These are phyloP conservation scores for Fusarium devonianum DNA, from an alignment of 2,329 filamentous ascomycete species.

Conservation along the genomic window DNA sequence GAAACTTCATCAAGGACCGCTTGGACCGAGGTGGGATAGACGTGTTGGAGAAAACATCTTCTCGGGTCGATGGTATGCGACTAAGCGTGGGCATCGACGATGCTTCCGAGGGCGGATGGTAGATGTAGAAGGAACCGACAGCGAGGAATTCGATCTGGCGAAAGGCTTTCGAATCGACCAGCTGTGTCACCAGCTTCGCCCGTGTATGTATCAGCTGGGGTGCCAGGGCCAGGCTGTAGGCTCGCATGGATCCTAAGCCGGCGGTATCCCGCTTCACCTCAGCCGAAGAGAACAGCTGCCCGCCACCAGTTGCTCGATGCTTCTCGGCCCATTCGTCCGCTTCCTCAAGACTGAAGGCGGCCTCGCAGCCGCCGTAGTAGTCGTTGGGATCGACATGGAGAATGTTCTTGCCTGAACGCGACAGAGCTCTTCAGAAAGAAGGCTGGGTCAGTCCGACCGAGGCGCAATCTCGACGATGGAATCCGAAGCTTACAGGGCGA, in stretches of 20 bases:
- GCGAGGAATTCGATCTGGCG: conserved; percentile 92
- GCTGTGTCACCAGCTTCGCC: conserved; percentile 76
- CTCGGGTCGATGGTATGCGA: conserved; percentile 85
- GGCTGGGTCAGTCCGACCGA: conserved; percentile 46
- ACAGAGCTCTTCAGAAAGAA: conserved; percentile 75
- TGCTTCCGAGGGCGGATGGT: conserved; percentile 51
- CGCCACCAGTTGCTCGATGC: conserved; percentile 39
- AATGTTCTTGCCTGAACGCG: conserved; percentile 88
- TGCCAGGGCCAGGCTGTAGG: conserved; percentile 83
- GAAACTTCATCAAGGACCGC: conserved; percentile 88
- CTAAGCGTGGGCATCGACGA: conserved; percentile 54
- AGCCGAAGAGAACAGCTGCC: conserved; percentile 40
- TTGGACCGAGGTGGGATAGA: conserved; percentile 82
- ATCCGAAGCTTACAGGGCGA: conserved; percentile 72
- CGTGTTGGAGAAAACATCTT: conserved; percentile 86
- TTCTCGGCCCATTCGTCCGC: conserved; percentile 74
- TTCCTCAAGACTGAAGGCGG: conserved; percentile 84
- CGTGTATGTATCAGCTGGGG: conserved; percentile 87
- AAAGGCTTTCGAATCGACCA: conserved; percentile 90
- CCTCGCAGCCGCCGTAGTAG: conserved; percentile 88
- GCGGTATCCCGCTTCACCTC: conserved; percentile 48
- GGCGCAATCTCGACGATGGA: conserved; percentile 43
- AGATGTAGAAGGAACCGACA: conserved; percentile 91
- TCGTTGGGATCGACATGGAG: conserved; percentile 87
- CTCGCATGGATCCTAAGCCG: conserved; percentile 68